Evolutionary conservation across 768 basidiomycete genomes (phyloP).

Genomic region (Rhodotorula kratochvilovae): DNA sequence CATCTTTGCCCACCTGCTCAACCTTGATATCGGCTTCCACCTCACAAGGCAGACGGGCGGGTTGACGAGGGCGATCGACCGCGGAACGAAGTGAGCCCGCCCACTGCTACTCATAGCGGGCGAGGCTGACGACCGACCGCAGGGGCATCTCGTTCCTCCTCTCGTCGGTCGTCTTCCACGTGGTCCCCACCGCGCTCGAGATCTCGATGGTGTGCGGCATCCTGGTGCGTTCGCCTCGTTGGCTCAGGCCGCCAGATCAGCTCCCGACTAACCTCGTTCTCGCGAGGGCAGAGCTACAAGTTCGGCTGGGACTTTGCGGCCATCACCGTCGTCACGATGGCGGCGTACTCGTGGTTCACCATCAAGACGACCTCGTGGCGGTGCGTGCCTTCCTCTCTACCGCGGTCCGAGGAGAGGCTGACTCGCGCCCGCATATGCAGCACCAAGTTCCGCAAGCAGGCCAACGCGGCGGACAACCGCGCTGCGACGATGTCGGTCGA

Average conservation of each 20-base stretch:
- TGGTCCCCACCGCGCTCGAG: slow-evolving; percentile 91
- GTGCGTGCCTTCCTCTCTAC: slow-evolving; percentile 51
- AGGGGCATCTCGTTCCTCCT: slow-evolving; percentile 96
- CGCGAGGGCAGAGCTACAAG: slow-evolving; percentile 69
- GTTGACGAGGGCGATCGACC: slow-evolving; percentile 89
- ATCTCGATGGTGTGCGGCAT: slow-evolving; percentile 97
- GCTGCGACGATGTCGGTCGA: slow-evolving; percentile 91
- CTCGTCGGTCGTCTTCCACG: slow-evolving; percentile 86
- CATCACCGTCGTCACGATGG: slow-evolving; percentile 77
- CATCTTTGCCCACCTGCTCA: slow-evolving; percentile 87
- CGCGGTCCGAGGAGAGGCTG: too few relatives aligned
- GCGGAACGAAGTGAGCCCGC: slow-evolving; percentile 80
- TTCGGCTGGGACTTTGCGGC: slow-evolving; percentile 97
- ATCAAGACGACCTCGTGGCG: slow-evolving; percentile 94
- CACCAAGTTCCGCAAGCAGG: slow-evolving; percentile 86
- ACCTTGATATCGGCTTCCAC: slow-evolving; percentile 88
- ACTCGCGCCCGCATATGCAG: slow-evolving; percentile 50
- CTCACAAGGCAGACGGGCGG: slow-evolving; percentile 91
- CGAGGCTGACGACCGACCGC: slow-evolving; percentile 10
- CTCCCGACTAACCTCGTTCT: background rate
- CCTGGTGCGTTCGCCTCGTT: slow-evolving; percentile 57
- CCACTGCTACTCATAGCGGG: background rate
- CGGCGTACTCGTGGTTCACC: slow-evolving; percentile 93
- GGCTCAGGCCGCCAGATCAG: background rate
- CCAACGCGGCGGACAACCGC: slow-evolving; percentile 93